A percentile compares a stretch with the other conserved stretches of the same genome.
These are phyloP conservation scores for Wallacemonas rigidus DNA, from an alignment of 208 protist species.

Conservation along the genomic window DNA sequence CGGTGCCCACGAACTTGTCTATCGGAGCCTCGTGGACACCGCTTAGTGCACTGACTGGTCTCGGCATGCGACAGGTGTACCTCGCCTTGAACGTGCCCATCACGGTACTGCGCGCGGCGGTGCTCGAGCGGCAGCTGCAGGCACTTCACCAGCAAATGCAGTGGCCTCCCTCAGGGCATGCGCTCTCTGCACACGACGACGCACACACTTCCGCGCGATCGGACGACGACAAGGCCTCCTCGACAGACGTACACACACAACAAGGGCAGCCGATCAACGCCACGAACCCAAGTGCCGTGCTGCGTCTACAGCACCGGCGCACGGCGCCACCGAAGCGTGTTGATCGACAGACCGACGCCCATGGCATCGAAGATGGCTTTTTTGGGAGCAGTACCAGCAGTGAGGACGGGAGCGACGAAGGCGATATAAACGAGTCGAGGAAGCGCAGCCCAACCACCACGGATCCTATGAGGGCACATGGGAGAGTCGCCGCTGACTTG, in stretches of 20 bases:
- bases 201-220: not conserved
- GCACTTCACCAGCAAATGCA: constrained; percentile 17
- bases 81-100: constrained; percentile 65
- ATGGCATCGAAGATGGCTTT: constrained; percentile 18
- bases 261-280: not conserved
- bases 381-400: constrained; percentile 12
- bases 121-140: constrained; percentile 47
- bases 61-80: constrained; percentile 48
- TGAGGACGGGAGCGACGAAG: not conserved
- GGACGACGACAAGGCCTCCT: not conserved
- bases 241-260: not conserved
- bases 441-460: not conserved
- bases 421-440: not conserved
- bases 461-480: too few species aligned
- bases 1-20: constrained; percentile 42
- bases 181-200: not conserved
- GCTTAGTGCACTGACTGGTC: constrained; percentile 50
- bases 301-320: not conserved
- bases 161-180: not conserved
- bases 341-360: not conserved
- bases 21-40: constrained; percentile 45
- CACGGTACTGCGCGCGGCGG: constrained; percentile 44
- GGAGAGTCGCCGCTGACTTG: not conserved
- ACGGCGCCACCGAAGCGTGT: not conserved
- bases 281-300: not conserved